These are phyloP conservation scores for Pyrenophora graminea DNA, from an alignment of 2,329 filamentous ascomycete species.

Conservation along the genomic window DNA sequence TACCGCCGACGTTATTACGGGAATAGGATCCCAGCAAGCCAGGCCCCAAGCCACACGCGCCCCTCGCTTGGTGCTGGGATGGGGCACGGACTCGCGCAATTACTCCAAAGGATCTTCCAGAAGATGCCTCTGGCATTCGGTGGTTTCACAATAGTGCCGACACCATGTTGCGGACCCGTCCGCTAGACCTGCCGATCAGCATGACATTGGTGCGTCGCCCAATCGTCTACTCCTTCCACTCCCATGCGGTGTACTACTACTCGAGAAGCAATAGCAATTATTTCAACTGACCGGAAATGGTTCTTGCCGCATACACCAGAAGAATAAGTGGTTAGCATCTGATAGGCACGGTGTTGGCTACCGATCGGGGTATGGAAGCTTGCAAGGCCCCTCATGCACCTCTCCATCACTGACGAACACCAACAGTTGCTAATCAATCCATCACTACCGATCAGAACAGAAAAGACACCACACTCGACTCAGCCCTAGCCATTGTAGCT, in stretches of 20 bases:
- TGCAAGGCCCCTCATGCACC: no score
- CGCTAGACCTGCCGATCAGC: conserved; percentile 17
- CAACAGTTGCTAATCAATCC: no score
- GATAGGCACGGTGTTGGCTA: no score
- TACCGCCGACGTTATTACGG: not conserved
- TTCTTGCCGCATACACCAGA: no score
- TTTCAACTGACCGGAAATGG: not conserved
- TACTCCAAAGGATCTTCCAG: conserved; percentile 16
- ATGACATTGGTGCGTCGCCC: conserved; percentile 9
- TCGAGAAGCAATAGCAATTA: not conserved
- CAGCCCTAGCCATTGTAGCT: no score
- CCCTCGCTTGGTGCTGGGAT: not conserved
- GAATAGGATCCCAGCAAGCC: not conserved
- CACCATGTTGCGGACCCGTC: conserved; percentile 16
- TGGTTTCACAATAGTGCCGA: conserved; percentile 22
- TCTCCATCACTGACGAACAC: no score
- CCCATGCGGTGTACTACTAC: conserved; percentile 1
- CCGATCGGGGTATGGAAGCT: no score
- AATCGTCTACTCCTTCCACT: not conserved
- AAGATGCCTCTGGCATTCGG: conserved; percentile 17
- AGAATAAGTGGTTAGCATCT: no score
- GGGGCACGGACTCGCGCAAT: conserved; percentile 11
- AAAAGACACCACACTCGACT: no score
- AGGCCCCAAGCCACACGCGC: not conserved
- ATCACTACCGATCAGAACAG: no score